Conservation (phyloP, 305 asterid species). For the Solanum hybrid region DNA sequence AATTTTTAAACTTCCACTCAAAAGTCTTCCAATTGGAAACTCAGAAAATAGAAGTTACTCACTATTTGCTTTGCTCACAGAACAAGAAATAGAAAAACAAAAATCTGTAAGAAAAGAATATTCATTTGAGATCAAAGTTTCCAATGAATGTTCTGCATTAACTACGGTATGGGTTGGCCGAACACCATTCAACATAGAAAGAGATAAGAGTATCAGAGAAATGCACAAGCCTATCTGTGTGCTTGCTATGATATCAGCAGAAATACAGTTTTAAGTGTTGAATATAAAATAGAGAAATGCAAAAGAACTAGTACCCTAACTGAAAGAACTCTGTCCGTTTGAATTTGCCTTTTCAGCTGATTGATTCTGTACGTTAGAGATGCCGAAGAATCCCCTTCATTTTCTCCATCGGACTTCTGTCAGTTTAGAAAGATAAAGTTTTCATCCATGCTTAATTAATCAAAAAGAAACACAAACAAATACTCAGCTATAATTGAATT, state of each 20-base stretch:
- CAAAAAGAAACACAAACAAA: background rate
- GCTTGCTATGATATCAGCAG: background rate
- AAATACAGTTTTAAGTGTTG: background rate
- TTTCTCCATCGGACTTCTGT: conserved; percentile 37
- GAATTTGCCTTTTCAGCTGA: conserved; percentile 60
- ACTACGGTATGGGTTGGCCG: background rate
- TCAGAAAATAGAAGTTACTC: background rate
- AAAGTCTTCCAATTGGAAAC: background rate
- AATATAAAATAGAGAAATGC: background rate
- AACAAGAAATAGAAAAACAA: background rate
- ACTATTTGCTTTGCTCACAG: background rate
- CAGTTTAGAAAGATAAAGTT: conserved; percentile 5
- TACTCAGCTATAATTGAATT: background rate
- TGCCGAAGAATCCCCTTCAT: conserved; percentile 30
- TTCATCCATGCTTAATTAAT: background rate
- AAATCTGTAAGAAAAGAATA: background rate
- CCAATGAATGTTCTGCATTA: background rate
- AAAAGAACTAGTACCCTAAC: conserved; percentile 37
- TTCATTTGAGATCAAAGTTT: background rate
- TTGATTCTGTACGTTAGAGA: conserved; percentile 33
- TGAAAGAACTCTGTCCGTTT: conserved; percentile 46
- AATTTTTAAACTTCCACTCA: background rate
- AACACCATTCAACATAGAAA: background rate
- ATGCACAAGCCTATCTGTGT: background rate
- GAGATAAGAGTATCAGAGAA: background rate